Conservation (phyloP, 139 green algal species). For the Auxenochlorella protothecoides region DNA sequence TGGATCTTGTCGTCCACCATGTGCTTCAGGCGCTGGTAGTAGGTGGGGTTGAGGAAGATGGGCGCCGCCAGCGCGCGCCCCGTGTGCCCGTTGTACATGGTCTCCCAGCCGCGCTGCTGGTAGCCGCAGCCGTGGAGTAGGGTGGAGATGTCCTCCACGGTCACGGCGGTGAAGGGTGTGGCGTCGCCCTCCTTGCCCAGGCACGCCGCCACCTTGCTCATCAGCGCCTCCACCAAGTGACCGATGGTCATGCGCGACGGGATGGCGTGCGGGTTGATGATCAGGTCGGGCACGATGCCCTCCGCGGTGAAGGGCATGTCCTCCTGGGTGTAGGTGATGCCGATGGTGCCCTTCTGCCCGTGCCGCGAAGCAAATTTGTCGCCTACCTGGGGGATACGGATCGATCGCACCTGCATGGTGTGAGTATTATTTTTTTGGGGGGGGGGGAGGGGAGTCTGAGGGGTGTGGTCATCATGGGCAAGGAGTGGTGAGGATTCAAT, state of each 20-base stretch:
- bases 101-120: constrained; percentile 82
- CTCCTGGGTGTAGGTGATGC: constrained; percentile 92
- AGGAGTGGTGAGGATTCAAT: too few relatives aligned
- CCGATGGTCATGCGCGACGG: constrained; percentile 99
- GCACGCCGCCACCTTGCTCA: constrained; percentile 86
- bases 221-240: constrained; percentile 94
- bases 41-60: constrained; percentile 97
- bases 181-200: constrained; percentile 91
- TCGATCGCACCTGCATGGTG: constrained; percentile 58
- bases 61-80: constrained; percentile 50
- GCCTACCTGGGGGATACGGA: constrained; percentile 96
- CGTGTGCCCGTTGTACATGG: constrained; percentile 95
- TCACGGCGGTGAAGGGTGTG: constrained; percentile 96
- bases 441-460: too few relatives aligned
- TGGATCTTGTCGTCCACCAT: constrained; percentile 99
- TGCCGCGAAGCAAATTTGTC: constrained; percentile 96
- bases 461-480: too few relatives aligned
- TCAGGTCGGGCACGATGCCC: constrained; percentile 92
- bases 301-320: constrained; percentile 74
- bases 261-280: constrained; percentile 99
- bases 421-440: too few relatives aligned
- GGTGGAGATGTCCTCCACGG: constrained; percentile 85
- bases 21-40: constrained; percentile 99
- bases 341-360: constrained; percentile 95
- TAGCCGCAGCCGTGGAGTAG: constrained; percentile 78